Percentiles rank a stretch among this genome's conserved stretches.
Evolutionary conservation across 352 stramenopile genomes (phyloP).

Genomic region (Phytopythium chamaehyphon): DNA sequence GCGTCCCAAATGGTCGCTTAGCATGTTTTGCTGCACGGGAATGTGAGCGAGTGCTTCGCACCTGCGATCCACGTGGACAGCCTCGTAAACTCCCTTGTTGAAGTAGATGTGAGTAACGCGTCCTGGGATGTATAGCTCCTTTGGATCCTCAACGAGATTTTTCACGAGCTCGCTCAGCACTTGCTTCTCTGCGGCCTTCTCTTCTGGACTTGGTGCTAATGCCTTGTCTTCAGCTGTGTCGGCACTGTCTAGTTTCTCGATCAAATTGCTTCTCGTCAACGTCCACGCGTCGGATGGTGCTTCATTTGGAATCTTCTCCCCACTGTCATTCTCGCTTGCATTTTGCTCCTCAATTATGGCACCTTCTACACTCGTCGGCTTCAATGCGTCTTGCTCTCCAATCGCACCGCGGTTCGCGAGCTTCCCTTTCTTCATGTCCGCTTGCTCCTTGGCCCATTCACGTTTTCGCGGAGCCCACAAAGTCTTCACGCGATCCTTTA

Average conservation of each 20-base stretch:
- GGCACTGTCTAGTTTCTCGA: slow-evolving; percentile 64
- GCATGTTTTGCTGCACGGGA: slow-evolving; percentile 84
- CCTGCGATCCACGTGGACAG: slow-evolving; percentile 71
- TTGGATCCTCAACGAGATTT: slow-evolving; percentile 52
- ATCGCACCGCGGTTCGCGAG: slow-evolving; percentile 13
- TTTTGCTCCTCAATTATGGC: background rate
- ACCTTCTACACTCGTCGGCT: background rate
- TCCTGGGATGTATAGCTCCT: slow-evolving; percentile 77
- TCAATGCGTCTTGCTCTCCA: background rate
- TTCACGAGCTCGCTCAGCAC: slow-evolving; percentile 47
- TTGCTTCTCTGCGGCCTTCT: slow-evolving; percentile 45
- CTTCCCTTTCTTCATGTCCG: slow-evolving; percentile 49
- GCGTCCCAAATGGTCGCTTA: slow-evolving; percentile 75
- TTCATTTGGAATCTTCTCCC: slow-evolving; percentile 15
- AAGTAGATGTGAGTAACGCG: slow-evolving; percentile 79
- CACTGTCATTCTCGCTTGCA: slow-evolving; percentile 9
- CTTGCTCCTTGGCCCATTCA: slow-evolving; percentile 71
- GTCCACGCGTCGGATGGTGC: slow-evolving; percentile 52
- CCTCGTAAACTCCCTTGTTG: slow-evolving; percentile 77
- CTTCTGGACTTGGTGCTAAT: slow-evolving; percentile 27
- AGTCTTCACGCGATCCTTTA: slow-evolving; percentile 80
- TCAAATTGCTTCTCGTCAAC: slow-evolving; percentile 69
- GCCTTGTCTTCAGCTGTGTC: slow-evolving; percentile 26
- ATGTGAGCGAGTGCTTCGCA: slow-evolving; percentile 73
- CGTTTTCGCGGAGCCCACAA: slow-evolving; percentile 79